Base-by-base conservation (phyloP, 306 rosid species). In the Ammopiptanthus mongolicus region DNA sequence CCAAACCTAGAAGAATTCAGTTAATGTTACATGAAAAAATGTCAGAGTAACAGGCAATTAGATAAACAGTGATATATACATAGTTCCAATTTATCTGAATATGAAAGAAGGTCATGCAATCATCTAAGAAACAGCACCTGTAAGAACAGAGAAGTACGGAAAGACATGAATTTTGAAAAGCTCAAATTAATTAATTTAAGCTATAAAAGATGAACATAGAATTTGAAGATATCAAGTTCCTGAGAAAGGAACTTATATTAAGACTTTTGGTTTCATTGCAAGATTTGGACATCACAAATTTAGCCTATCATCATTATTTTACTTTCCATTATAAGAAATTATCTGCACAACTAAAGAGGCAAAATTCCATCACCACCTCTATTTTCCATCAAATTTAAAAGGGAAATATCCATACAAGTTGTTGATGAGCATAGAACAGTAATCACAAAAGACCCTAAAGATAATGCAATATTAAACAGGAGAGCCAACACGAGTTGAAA, bases 1-100 rank as follows among this genome's bases (percentile, higher is more conserved):
- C 98, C 85, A 95, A 86, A 73, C 98, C 98, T 95, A 59, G 60
- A 37, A 69, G 71, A 72, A 68, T 73, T 65, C 61, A 69, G 53
- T 68, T 62, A 17, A 77, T 64, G 46, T 77, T 71, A 63, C 46
- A 42, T 37, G n/a, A 59, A 33, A 78, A 58, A 22, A 42, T 59
- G 73, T 33, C 73, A 34, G 70, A 21, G 62, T 64, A 63, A 56
- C 33, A 34, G 17, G 62, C 63, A 61, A 68, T 51, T 31, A 29
- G 28, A 51, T 55, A 55, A 71, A 61, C 25, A 55, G 37, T 47
- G 41, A 23, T 5, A 67, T 25, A 19, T 18, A 51, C 37, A 25
- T 21, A 63, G 44, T 61, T 47, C 65, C 60, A 39, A 52, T 60
- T 65, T 69, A 63, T 52, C 58, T 69, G 48, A 47, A 65, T 58